Conservation (phyloP, 2,329 filamentous ascomycete genomes). For the Aplosporella prunicola region DNA sequence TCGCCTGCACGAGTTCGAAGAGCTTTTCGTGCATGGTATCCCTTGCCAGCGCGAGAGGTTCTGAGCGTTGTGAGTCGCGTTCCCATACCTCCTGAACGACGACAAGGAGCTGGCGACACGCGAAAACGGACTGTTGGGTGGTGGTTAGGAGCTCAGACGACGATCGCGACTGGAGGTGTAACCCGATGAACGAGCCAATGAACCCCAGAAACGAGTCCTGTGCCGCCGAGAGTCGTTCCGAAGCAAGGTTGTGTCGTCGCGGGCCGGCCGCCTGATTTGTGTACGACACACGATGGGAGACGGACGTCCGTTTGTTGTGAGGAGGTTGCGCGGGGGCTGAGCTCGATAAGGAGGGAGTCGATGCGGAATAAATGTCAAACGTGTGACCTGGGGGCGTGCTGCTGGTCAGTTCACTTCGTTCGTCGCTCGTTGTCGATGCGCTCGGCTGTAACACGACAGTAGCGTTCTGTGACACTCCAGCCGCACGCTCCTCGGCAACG, state of each 20-base stretch:
- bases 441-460: constrained; percentile 6
- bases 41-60: constrained; percentile 58
- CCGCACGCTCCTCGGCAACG: constrained; percentile 6
- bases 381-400: constrained; percentile 4
- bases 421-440: constrained; percentile 3
- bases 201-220: constrained; percentile 87
- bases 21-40: constrained; percentile 71
- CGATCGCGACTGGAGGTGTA: constrained; percentile 88
- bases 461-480: constrained; percentile 3
- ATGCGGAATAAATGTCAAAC: not conserved
- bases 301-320: constrained; percentile 39
- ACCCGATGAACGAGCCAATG: constrained; percentile 85
- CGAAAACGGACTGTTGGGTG: constrained; percentile 73
- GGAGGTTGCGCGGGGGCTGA: constrained; percentile 18
- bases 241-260: constrained; percentile 65
- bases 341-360: constrained; percentile 12
- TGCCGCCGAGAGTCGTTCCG: constrained; percentile 66
- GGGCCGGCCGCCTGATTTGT: constrained; percentile 55
- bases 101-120: constrained; percentile 67
- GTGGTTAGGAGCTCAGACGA: constrained; percentile 72
- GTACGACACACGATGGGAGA: constrained; percentile 68
- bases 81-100: constrained; percentile 76
- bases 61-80: constrained; percentile 60
- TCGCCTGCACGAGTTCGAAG: constrained; percentile 68
- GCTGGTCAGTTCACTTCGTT: not conserved